Percentiles rank a stretch among this genome's conserved stretches.
phyloP scores from a whole-genome alignment of 257 asterid species.

The Salvia miltiorrhiza region DNA sequence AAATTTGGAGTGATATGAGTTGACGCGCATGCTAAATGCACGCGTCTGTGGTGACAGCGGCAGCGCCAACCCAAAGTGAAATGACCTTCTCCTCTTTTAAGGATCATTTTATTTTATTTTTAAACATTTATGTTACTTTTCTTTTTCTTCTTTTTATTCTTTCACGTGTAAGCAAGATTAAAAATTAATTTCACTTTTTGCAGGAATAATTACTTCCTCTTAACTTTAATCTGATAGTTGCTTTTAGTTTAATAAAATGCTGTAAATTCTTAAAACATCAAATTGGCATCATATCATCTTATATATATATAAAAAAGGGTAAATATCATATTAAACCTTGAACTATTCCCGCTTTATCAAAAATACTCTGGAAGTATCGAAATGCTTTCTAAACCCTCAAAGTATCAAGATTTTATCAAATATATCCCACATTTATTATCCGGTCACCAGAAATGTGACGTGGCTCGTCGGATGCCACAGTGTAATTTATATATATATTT shows the following conservation, averaged over 20 bases:
- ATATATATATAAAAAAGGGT: no score
- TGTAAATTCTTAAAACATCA: neutral
- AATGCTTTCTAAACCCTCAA: no score
- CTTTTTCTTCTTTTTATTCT: conserved; percentile 6
- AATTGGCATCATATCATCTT: neutral
- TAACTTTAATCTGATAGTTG: neutral
- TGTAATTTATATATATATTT: no score
- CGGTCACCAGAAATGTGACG: no score
- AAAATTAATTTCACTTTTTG: conserved; percentile 6
- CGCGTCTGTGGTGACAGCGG: conserved; percentile 43
- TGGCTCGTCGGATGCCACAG: no score
- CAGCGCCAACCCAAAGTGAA: conserved; percentile 36
- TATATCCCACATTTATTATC: no score
- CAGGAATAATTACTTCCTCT: conserved; percentile 22
- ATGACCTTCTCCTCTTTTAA: conserved; percentile 15
- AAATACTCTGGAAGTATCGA: no score
- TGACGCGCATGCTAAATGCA: conserved; percentile 40
- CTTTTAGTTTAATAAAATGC: neutral
- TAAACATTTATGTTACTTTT: neutral
- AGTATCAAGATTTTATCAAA: no score
- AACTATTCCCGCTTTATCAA: no score
- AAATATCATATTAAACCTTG: no score
- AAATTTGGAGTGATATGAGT: conserved; percentile 1
- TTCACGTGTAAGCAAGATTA: conserved; percentile 26
- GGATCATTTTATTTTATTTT: neutral